Evolutionary conservation across 495 filamentous ascomycete genomes (phyloP).

Genomic region (Letharia lupina): DNA sequence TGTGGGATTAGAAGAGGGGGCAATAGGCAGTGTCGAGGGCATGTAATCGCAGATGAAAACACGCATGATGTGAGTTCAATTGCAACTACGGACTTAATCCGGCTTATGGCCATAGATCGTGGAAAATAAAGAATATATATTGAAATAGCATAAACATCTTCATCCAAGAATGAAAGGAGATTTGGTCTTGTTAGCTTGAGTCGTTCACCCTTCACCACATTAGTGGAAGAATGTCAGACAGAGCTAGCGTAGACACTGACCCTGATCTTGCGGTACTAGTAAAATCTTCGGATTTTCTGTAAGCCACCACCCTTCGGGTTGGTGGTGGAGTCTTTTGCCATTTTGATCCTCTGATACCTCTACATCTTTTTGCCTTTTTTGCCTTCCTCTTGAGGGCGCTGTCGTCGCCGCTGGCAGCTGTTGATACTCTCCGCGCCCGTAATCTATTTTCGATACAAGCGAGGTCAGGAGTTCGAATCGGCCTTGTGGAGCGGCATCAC

Average conservation of each 20-base stretch:
- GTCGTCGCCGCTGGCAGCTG: neutral
- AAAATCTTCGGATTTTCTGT: neutral
- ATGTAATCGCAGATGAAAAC: neutral
- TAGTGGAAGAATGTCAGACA: neutral
- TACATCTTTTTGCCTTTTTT: neutral
- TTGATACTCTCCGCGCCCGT: neutral
- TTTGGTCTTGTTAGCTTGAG: neutral
- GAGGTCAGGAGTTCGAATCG: neutral
- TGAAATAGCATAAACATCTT: too few relatives aligned
- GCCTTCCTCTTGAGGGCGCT: neutral
- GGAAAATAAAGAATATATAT: too few relatives aligned
- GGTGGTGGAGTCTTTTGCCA: slow-evolving; percentile 3
- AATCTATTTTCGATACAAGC: neutral
- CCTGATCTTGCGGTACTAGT: neutral
- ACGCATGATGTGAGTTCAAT: neutral
- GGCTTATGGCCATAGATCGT: too few relatives aligned
- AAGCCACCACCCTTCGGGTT: neutral
- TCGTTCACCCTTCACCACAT: neutral
- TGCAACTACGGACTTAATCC: too few relatives aligned
- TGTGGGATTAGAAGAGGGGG: neutral
- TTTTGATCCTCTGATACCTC: neutral
- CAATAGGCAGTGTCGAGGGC: neutral
- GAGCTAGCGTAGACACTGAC: neutral
- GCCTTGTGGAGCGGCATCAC: neutral
- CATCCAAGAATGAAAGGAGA: neutral